Conservation (phyloP, 2,329 filamentous ascomycete genomes). For the Cladophialophora immunda region DNA sequence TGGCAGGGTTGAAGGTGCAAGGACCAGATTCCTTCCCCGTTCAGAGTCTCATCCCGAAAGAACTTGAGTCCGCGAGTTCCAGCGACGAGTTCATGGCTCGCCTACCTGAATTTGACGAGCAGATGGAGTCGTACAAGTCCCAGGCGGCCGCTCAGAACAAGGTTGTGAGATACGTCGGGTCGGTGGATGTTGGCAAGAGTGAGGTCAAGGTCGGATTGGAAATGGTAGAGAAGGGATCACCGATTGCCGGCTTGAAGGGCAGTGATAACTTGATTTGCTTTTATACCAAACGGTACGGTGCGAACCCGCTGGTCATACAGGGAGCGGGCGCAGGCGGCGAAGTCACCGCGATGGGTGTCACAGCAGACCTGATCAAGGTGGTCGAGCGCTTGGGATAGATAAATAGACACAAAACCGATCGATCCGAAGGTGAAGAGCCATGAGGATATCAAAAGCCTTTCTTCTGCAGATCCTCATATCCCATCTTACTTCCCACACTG, state of each 20-base stretch:
- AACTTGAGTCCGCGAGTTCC: conserved; percentile 77
- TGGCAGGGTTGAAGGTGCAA: conserved; percentile 82
- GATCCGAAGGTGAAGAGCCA: background rate
- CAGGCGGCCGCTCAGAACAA: conserved; percentile 87
- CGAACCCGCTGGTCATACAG: conserved; percentile 91
- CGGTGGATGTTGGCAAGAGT: conserved; percentile 82
- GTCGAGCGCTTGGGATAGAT: conserved; percentile 72
- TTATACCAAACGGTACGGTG: conserved; percentile 93
- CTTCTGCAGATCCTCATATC: background rate
- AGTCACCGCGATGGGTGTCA: conserved; percentile 97
- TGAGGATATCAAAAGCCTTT: background rate
- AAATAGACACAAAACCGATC: conserved; percentile 36
- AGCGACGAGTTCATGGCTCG: conserved; percentile 86
- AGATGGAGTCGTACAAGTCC: conserved; percentile 89
- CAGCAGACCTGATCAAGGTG: conserved; percentile 91
- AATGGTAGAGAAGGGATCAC: conserved; percentile 85
- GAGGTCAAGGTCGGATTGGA: conserved; percentile 91
- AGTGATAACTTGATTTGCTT: conserved; percentile 99
- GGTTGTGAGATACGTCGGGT: conserved; percentile 92
- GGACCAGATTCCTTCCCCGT: conserved; percentile 91
- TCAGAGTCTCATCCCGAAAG: conserved; percentile 88
- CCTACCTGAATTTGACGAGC: conserved; percentile 81
- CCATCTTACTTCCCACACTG: background rate
- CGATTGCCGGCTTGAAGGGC: conserved; percentile 93
- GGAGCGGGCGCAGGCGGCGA: conserved; percentile 93